phyloP scores from a whole-genome alignment of 441 rosid genomes.

The Croton laevigatus region DNA sequence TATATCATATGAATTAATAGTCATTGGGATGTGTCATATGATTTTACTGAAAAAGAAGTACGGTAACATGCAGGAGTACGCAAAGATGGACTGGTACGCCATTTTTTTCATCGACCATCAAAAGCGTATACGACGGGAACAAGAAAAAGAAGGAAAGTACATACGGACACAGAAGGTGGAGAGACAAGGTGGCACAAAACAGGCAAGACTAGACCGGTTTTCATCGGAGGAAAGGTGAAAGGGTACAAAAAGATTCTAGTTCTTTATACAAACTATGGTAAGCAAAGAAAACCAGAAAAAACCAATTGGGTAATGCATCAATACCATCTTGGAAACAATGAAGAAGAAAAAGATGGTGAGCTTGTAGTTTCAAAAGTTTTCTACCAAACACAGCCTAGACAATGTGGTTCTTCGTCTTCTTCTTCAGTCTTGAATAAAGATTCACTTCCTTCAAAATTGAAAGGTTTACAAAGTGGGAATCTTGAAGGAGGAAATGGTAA shows the following conservation, averaged over 20 bases:
- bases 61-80: slow-evolving; percentile 54
- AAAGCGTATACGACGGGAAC: slow-evolving; percentile 98
- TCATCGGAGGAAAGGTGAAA: slow-evolving; percentile 38
- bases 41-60: too few relatives aligned
- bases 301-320: slow-evolving; percentile 99
- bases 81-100: slow-evolving; percentile 87
- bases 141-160: slow-evolving; percentile 83
- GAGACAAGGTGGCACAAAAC: slow-evolving; percentile 99
- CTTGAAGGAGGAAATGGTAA: slow-evolving; percentile 29
- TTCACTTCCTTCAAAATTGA: slow-evolving; percentile 20
- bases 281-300: slow-evolving; percentile 87
- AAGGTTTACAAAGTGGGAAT: slow-evolving; percentile 28
- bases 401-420: slow-evolving; percentile 36
- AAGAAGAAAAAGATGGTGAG: slow-evolving; percentile 94
- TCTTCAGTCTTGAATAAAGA: slow-evolving; percentile 23
- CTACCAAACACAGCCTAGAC: slow-evolving; percentile 96
- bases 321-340: slow-evolving; percentile 78
- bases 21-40: too few relatives aligned
- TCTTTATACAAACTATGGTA: slow-evolving; percentile 90
- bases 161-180: slow-evolving; percentile 64
- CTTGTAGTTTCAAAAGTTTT: slow-evolving; percentile 84
- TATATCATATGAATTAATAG: too few relatives aligned
- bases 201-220: slow-evolving; percentile 85
- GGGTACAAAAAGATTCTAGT: slow-evolving; percentile 94
- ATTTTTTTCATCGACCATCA: slow-evolving; percentile 93